A percentile compares a stretch with the other conserved stretches of the same genome.
These are phyloP conservation scores for Aleurites moluccanus DNA, from an alignment of 441 rosid genomes.

Conservation along the genomic window DNA sequence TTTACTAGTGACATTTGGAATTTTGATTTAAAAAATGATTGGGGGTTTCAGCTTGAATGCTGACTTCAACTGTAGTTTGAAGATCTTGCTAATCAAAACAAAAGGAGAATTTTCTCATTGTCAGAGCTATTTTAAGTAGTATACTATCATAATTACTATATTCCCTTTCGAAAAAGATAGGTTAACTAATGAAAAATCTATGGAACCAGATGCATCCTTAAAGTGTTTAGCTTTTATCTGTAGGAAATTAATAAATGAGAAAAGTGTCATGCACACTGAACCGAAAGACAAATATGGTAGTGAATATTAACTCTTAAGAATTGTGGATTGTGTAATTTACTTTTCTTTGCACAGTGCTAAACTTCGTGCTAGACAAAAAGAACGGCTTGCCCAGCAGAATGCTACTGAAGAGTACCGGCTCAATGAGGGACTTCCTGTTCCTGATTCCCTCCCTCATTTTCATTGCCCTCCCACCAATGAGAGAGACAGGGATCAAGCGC, in stretches of 20 bases:
- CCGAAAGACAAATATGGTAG: constrained; percentile 3
- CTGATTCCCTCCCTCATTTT: constrained; percentile 23
- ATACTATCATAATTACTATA: not conserved
- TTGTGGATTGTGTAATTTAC: constrained; percentile 8
- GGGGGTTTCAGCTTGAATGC: not conserved
- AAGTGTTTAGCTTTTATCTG: not conserved
- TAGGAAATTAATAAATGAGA: not conserved
- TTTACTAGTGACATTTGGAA: not conserved
- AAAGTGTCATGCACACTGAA: constrained; percentile 2
- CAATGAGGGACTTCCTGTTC: constrained; percentile 31
- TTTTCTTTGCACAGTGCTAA: constrained; percentile 28
- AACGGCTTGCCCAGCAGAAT: constrained; percentile 72
- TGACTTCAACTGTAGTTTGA: not conserved
- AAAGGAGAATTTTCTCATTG: not conserved
- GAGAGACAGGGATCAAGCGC: constrained; percentile 39
- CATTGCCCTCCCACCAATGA: constrained; percentile 29
- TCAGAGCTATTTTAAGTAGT: not conserved
- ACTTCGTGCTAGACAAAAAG: constrained; percentile 98
- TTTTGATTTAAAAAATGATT: not conserved
- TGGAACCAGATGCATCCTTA: not conserved
- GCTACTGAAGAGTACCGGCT: constrained; percentile 52
- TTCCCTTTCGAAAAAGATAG: not conserved
- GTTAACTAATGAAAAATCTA: not conserved
- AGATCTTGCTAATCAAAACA: not conserved
- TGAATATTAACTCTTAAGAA: constrained; percentile 14